These are phyloP conservation scores for Coriolopsis trogii DNA, from an alignment of 1,284 basidiomycete species.

Conservation along the genomic window DNA sequence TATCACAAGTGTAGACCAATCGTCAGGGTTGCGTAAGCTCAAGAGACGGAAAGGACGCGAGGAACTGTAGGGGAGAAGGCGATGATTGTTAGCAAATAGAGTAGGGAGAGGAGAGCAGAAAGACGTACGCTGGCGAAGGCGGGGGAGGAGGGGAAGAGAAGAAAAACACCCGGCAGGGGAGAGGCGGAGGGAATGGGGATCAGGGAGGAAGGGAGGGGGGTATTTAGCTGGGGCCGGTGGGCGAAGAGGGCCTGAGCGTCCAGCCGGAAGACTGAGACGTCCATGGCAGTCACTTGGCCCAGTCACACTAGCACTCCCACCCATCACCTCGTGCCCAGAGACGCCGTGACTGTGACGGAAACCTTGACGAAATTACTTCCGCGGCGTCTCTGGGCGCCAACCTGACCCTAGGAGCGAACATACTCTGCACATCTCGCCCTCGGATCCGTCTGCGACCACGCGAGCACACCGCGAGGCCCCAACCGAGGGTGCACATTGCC, in stretches of 20 bases:
- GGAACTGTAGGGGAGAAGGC: constrained; percentile 31
- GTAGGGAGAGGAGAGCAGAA: constrained; percentile 25
- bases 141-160: constrained; percentile 5
- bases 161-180: constrained; percentile 29
- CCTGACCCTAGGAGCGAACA: no score
- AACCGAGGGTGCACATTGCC: no score
- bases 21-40: constrained; percentile 35
- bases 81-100: constrained; percentile 16
- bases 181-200: constrained; percentile 29
- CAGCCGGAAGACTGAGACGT: not conserved
- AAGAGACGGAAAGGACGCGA: constrained; percentile 42
- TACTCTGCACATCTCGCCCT: constrained; percentile 12
- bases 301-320: no score
- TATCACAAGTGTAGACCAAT: constrained; percentile 32
- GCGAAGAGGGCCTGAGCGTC: no score
- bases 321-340: constrained; percentile 23
- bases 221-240: constrained; percentile 7
- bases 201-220: constrained; percentile 7
- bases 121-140: constrained; percentile 27
- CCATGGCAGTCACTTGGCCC: no score
- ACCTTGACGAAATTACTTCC: constrained; percentile 24
- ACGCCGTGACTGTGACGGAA: constrained; percentile 23
- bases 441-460: not conserved
- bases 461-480: no score
- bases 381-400: no score